Base-by-base conservation (phyloP, 139 green algal genomes). In the Choricystis sp. region DNA sequence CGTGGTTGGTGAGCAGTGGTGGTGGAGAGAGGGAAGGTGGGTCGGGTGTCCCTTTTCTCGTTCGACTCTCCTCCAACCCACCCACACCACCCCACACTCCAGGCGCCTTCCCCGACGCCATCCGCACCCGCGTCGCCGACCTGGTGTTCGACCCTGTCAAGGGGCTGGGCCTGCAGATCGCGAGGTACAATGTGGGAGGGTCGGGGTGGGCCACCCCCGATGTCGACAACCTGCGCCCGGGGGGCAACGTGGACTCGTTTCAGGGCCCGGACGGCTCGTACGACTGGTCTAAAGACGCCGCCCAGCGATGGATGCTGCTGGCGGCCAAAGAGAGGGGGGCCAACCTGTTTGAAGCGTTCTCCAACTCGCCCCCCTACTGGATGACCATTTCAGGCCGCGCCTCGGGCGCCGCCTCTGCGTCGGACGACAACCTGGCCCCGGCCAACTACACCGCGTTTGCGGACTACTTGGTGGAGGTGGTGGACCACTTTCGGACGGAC, bases 111-210 rank as follows among this genome's bases (percentile, higher is more conserved):
- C 25, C 40, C 25, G 61, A 52, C 40, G 40, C 40, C 40, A 52
- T 52, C 40, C 60, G 59, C 20, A 24, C 55, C 14, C 30, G 31
- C 19, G 19, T 78, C 9, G 30, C 64, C 4, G 72, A 78, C 23
- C 63, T 75, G 49, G 48, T 78, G 3, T 78, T 78, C 57, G 59
- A 74, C 31, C n/a, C 25, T 27, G 28, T 67, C 19, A 56, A 26
- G 49, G 72, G 72, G 27, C 31, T 78, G 24, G 67, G 67, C 25
- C 20, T 78, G 9, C 58, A 74, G 31, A 69, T 74, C 27, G 62
- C 55, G n/a, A 61, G 72, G 31, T 74, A 74, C 64, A 74, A 74
- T 31, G 67, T 78, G 31, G 70, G 70, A 1, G 70, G 61, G 25
- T 48, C 29, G 49, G 62, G 62, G 26, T 57, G 48, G 40, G 23